Conservation (phyloP, 2,329 filamentous ascomycete genomes). For the Penicillium occitanis region DNA sequence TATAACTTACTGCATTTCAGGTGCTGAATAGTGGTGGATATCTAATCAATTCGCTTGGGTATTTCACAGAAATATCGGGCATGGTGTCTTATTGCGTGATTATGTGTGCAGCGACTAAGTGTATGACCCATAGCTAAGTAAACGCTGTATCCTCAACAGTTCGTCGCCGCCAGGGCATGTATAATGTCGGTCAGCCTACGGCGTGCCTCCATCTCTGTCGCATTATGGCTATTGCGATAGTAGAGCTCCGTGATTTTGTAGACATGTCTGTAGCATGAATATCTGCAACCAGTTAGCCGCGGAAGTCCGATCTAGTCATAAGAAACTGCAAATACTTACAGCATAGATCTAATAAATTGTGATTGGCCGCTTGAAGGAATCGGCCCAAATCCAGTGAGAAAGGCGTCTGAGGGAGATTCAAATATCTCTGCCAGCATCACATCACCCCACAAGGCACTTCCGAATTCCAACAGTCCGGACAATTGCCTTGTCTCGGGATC, state of each 20-base stretch:
- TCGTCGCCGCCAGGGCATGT: conserved; percentile 30
- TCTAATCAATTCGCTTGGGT: background rate
- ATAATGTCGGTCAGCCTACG: conserved; percentile 36
- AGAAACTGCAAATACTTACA: conserved; percentile 31
- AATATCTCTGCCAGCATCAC: conserved; percentile 55
- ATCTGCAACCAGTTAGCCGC: conserved; percentile 28
- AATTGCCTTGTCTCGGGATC: conserved; percentile 50
- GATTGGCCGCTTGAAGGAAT: conserved; percentile 26
- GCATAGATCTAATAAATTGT: conserved; percentile 33
- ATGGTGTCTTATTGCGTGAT: background rate
- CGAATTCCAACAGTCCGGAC: conserved; percentile 54
- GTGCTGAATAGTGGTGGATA: background rate
- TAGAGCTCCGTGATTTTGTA: conserved; percentile 41
- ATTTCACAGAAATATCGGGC: background rate
- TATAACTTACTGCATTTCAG: background rate
- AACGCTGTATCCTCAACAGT: background rate
- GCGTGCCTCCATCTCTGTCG: conserved; percentile 39
- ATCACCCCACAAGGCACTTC: conserved; percentile 58
- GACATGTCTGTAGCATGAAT: conserved; percentile 42
- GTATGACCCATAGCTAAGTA: background rate
- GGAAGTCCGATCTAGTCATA: background rate
- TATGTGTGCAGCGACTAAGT: background rate
- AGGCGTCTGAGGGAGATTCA: conserved; percentile 36
- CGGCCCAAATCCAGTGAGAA: conserved; percentile 39
- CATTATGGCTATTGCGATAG: conserved; percentile 38